Conservation (phyloP, 2,329 filamentous ascomycete species). For the Claviceps capensis region DNA sequence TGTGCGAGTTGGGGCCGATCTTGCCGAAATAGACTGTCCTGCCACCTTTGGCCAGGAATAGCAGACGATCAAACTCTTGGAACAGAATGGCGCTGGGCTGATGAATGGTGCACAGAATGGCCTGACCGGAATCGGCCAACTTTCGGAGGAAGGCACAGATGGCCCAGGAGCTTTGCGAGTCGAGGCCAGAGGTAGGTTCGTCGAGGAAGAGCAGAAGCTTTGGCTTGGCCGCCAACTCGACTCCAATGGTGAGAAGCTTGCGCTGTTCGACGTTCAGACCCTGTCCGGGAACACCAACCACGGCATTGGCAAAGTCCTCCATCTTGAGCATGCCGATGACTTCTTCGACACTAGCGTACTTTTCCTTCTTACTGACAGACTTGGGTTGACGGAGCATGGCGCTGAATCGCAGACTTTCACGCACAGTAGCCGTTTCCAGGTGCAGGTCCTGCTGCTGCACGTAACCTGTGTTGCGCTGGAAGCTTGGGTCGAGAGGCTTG, state of each 20-base stretch:
- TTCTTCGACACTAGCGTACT: constrained; percentile 47
- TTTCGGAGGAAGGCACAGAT: constrained; percentile 50
- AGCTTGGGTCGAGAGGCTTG: constrained; percentile 38
- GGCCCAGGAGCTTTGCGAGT: constrained; percentile 49
- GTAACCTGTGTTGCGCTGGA: constrained; percentile 53
- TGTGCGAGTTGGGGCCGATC: constrained; percentile 45
- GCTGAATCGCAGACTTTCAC: constrained; percentile 40
- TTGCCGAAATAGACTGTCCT: constrained; percentile 58
- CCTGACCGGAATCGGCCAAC: constrained; percentile 40
- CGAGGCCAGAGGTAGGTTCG: constrained; percentile 47
- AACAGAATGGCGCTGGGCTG: constrained; percentile 41
- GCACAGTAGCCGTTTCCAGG: constrained; percentile 39
- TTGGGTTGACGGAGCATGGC: constrained; percentile 45
- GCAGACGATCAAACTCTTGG: constrained; percentile 42
- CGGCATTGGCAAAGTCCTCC: constrained; percentile 51
- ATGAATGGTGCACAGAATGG: constrained; percentile 41
- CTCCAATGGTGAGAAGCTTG: constrained; percentile 47
- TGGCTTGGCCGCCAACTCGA: constrained; percentile 42
- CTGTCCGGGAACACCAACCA: constrained; percentile 49
- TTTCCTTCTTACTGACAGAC: constrained; percentile 39
- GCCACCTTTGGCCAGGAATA: constrained; percentile 51
- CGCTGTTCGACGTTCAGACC: constrained; percentile 49
- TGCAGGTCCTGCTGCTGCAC: constrained; percentile 54
- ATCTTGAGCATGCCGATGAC: constrained; percentile 55
- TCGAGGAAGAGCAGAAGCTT: constrained; percentile 48